These are phyloP conservation scores for Gossypium lobatum DNA, from an alignment of 441 rosid genomes.

Conservation along the genomic window DNA sequence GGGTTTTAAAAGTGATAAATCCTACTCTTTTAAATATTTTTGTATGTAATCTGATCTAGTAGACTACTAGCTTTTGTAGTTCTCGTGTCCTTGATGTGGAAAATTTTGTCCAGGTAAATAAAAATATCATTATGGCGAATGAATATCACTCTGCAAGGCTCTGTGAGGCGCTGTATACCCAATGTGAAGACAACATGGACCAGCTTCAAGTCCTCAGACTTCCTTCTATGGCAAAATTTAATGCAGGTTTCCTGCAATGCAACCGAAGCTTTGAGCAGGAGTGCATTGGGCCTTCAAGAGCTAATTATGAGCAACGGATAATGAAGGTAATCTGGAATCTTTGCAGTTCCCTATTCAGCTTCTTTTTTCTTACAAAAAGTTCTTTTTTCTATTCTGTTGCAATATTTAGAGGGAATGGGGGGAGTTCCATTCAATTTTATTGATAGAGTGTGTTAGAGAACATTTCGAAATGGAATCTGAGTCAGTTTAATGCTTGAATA, in stretches of 20 bases:
- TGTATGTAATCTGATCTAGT: slow-evolving; percentile 10
- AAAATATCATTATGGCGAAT: slow-evolving; percentile 65
- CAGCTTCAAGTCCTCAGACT: slow-evolving; percentile 93
- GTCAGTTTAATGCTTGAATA: not conserved
- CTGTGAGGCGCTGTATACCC: slow-evolving; percentile 72
- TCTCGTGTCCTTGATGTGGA: slow-evolving; percentile 10
- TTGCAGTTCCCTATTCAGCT: not conserved
- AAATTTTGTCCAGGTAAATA: slow-evolving; percentile 48
- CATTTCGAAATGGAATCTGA: not conserved
- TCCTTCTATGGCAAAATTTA: slow-evolving; percentile 98
- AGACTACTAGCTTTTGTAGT: not conserved
- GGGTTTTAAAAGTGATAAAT: not conserved
- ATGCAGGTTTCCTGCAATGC: slow-evolving; percentile 87
- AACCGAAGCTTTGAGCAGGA: slow-evolving; percentile 77
- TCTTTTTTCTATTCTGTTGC: not conserved
- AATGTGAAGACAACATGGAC: slow-evolving; percentile 96
- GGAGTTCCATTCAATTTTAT: not conserved
- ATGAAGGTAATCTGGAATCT: slow-evolving; percentile 50
- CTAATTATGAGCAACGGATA: slow-evolving; percentile 77
- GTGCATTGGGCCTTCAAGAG: slow-evolving; percentile 90
- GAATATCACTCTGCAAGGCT: slow-evolving; percentile 81
- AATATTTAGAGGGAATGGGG: not conserved
- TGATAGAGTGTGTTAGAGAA: not conserved
- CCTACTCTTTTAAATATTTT: not conserved
- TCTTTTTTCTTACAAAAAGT: not conserved